phyloP scores from a whole-genome alignment of 495 filamentous ascomycete genomes.

The Opeltia flavorubescens region DNA sequence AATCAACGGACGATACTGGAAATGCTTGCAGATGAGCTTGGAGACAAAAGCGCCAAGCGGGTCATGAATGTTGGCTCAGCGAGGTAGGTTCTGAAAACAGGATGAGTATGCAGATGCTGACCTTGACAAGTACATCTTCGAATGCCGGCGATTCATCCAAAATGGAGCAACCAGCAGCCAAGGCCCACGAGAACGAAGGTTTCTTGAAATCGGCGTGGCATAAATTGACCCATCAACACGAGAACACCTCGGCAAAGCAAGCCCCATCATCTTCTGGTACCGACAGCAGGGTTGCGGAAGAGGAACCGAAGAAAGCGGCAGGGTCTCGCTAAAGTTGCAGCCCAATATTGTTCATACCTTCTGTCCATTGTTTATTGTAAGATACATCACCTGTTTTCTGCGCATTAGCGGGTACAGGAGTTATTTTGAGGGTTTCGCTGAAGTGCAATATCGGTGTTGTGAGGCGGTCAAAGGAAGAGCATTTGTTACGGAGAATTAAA shows the following conservation, averaged over 20 bases:
- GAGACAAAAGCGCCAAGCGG: constrained; percentile 78
- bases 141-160: not conserved
- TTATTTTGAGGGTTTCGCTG: no score
- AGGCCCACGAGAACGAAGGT: constrained; percentile 54
- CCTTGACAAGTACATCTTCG: not conserved
- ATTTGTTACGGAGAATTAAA: no score
- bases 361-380: not conserved
- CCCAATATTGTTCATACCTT: not conserved
- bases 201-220: constrained; percentile 87
- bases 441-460: no score
- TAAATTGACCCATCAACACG: constrained; percentile 62
- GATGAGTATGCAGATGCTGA: constrained; percentile 1
- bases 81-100: constrained; percentile 24
- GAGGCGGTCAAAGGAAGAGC: no score
- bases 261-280: constrained; percentile 18
- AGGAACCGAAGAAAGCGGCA: constrained; percentile 46
- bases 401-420: not conserved
- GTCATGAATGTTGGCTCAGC: constrained; percentile 60
- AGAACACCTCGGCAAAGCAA: constrained; percentile 27
- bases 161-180: not conserved
- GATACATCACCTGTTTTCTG: no score
- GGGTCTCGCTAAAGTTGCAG: constrained; percentile 28
- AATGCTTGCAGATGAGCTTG: constrained; percentile 89
- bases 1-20: constrained; percentile 88
- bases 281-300: constrained; percentile 26